A percentile compares a stretch with the other conserved stretches of the same genome.
Evolutionary conservation across 805 yeast genomes (phyloP).

Genomic region (Zygotorulaspora florentina): DNA sequence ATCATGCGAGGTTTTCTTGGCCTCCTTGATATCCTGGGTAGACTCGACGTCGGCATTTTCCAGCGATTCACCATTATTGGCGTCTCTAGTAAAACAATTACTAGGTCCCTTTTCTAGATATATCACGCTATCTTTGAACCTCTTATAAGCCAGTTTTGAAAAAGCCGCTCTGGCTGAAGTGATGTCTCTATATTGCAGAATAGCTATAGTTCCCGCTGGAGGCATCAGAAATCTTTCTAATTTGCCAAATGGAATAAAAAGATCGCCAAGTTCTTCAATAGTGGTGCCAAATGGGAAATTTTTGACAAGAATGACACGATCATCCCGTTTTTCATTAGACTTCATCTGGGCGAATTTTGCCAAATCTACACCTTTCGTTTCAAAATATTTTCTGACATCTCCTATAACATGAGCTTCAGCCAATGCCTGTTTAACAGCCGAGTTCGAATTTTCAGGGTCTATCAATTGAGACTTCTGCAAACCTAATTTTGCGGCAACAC

Average conservation of each 20-base stretch:
- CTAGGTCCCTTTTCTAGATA: constrained; percentile 94
- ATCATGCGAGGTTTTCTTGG: constrained; percentile 25
- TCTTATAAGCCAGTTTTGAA: constrained; percentile 76
- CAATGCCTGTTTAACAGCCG: constrained; percentile 94
- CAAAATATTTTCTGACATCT: constrained; percentile 84
- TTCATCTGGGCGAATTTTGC: constrained; percentile 54
- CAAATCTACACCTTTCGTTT: constrained; percentile 78
- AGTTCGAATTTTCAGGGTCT: constrained; percentile 78
- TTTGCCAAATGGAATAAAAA: constrained; percentile 78
- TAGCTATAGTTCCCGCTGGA: constrained; percentile 93
- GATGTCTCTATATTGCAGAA: constrained; percentile 79
- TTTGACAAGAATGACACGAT: constrained; percentile 74
- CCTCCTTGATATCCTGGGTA: constrained; percentile 35
- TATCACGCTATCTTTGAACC: constrained; percentile 81
- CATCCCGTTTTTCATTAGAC: constrained; percentile 57
- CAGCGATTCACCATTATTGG: constrained; percentile 38
- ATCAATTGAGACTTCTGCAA: constrained; percentile 75
- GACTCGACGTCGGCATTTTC: constrained; percentile 26
- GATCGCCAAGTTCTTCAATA: constrained; percentile 70
- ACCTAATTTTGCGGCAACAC: constrained; percentile 83
- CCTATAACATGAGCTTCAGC: constrained; percentile 96
- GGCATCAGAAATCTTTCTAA: constrained; percentile 83
- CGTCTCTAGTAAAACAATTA: constrained; percentile 64
- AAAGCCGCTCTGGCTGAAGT: constrained; percentile 89
- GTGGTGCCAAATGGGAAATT: constrained; percentile 89